phyloP scores from a whole-genome alignment of 1,284 basidiomycete genomes.

The Papiliotrema nemorosa region DNA sequence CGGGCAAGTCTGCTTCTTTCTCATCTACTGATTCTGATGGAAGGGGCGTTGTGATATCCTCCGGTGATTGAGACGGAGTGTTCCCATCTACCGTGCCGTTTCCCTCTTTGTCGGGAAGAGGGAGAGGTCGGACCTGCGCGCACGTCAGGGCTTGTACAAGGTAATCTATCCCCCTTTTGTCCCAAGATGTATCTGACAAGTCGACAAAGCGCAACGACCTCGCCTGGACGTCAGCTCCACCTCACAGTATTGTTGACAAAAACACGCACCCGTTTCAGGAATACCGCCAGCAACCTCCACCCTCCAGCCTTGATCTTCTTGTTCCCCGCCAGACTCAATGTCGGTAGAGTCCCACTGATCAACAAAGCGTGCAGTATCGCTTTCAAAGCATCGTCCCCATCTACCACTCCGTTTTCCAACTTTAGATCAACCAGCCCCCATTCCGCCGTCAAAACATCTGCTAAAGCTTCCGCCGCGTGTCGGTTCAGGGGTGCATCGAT shows the following conservation, averaged over 20 bases:
- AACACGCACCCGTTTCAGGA: constrained; percentile 62
- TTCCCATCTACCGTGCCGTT: too few species aligned
- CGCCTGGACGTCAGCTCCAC: constrained; percentile 53
- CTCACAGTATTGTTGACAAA: neutral
- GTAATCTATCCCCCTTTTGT: constrained; percentile 78
- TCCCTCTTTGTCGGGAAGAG: neutral
- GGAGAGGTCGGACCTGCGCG: constrained; percentile 3
- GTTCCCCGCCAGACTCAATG: constrained; percentile 83
- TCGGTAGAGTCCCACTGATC: constrained; percentile 75
- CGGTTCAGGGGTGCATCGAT: constrained; percentile 59
- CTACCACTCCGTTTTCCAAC: constrained; percentile 70
- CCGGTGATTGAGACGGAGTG: too few species aligned
- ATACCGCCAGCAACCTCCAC: constrained; percentile 77
- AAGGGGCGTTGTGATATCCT: too few species aligned
- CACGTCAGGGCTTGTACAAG: constrained; percentile 65
- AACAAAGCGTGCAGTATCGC: constrained; percentile 86
- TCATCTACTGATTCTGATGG: neutral
- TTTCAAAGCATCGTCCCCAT: constrained; percentile 75
- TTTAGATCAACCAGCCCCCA: constrained; percentile 81
- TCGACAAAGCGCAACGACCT: constrained; percentile 77
- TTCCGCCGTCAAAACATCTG: constrained; percentile 83
- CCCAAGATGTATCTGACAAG: constrained; percentile 79
- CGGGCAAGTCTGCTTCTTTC: constrained; percentile 3
- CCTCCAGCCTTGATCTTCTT: constrained; percentile 70
- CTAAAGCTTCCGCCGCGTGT: constrained; percentile 69